These are phyloP conservation scores for Haplosporangium sp. DNA, from an alignment of 371 early-diverging fungal species.

Conservation along the genomic window DNA sequence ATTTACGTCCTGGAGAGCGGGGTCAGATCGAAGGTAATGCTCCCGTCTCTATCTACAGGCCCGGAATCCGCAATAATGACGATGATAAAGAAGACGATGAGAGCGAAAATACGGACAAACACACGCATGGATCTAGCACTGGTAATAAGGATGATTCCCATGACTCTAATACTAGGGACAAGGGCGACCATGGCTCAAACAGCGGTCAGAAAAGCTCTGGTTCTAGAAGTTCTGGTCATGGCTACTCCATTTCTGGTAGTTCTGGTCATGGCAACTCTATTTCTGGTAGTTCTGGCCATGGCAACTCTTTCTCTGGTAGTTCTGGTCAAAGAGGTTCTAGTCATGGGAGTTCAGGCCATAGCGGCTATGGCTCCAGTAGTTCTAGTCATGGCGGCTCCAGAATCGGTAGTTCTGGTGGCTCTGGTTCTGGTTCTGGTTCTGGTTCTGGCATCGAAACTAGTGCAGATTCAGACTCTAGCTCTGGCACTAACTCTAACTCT, in stretches of 20 bases:
- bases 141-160: not conserved
- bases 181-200: too few species aligned
- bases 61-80: constrained; percentile 10
- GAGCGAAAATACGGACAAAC: not conserved
- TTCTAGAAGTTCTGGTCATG: too few species aligned
- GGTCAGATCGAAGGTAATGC: constrained; percentile 19
- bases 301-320: constrained; percentile 15
- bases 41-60: constrained; percentile 34
- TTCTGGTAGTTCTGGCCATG: not conserved
- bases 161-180: not conserved
- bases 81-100: constrained; percentile 27
- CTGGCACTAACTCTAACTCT: constrained; percentile 1
- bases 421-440: constrained; percentile 8
- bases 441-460: not conserved
- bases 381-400: constrained; percentile 2
- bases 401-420: constrained; percentile 1
- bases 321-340: not conserved
- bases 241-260: too few species aligned
- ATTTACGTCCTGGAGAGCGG: constrained; percentile 25
- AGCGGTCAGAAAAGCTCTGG: too few species aligned
- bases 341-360: not conserved
- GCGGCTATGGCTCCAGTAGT: constrained; percentile 13
- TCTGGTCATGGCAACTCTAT: constrained; percentile 11
- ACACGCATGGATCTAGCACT: not conserved
- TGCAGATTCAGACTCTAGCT: constrained; percentile 11